Base-by-base conservation (phyloP, 2,329 filamentous ascomycete genomes). In the Diaporthe vexans region DNA sequence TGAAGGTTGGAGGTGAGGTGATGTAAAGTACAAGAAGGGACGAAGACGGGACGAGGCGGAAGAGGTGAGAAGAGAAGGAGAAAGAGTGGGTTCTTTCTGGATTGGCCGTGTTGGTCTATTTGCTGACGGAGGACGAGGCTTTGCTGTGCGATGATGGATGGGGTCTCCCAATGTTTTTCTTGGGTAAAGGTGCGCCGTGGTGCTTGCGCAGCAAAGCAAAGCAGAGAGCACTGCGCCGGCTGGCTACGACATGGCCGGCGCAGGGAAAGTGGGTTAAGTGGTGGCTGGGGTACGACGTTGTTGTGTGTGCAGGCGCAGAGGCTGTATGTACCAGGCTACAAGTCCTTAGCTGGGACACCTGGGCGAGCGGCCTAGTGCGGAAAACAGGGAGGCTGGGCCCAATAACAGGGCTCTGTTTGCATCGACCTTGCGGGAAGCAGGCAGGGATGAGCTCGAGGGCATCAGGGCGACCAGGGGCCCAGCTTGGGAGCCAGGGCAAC, bases 361-460 rank as follows among this genome's bases (percentile, higher is more conserved):
- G 21, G 63, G 10, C 37, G 17, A 63, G 51, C 51, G 57, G 70
- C 54, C 57, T 54, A 72, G 70, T 61, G 57, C 57, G 59, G 70
- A 72, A 72, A 72, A 72, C 70, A 58, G 70, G 70, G 70, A 51
- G 70, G 70, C 70, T 72, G 70, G 70, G 70, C 24, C 70, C 70
- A 72, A 72, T 72, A 43, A 72, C 63, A 72, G 59, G 57, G 35
- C 46, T 35, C 40, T 51, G 70, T 56, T 43, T 72, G 70, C 59
- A 52, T 72, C 70, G 70, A 59, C 26, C 43, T 63, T 56, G 69
- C 70, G 57, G 57, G 57, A 63, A 15, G 33, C 3, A 9, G 35
- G 51, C 58, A 61, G 57, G 69, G 48, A 37, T 54, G 10, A 54
- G 69, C 56, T 10, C 56, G 57, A 52, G 33, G 21, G 46, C 29